phyloP scores from a whole-genome alignment of 225 moss, liverwort and hornwort species.

The Polytrichum formosum region DNA sequence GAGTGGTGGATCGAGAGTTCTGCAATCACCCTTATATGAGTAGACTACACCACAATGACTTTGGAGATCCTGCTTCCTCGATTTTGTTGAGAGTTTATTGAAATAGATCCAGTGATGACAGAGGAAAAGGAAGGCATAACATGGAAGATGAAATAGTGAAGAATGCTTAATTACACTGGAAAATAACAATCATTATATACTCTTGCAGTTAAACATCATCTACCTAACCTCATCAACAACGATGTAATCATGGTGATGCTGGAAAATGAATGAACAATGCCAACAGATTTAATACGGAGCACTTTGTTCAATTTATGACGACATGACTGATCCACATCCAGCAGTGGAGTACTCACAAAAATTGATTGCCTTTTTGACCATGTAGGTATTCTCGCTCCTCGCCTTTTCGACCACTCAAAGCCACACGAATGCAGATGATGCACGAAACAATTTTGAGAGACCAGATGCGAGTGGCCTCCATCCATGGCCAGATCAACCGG shows the following conservation, averaged over 20 bases:
- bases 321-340: neutral
- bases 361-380: neutral
- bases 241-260: neutral
- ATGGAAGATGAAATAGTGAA: no score
- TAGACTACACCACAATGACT: no score
- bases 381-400: slow-evolving; percentile 44
- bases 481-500: slow-evolving; percentile 20
- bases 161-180: no score
- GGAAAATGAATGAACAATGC: neutral
- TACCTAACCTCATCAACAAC: neutral
- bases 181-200: no score
- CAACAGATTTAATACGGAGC: neutral
- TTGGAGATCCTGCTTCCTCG: no score
- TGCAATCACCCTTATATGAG: no score
- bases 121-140: no score
- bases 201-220: neutral
- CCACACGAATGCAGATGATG: slow-evolving; percentile 38
- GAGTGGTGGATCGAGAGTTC: no score
- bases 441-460: slow-evolving; percentile 36
- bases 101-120: no score
- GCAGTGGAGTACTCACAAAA: neutral
- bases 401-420: slow-evolving; percentile 29
- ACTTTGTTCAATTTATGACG: neutral
- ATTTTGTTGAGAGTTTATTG: no score
- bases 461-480: slow-evolving; percentile 31